phyloP scores from a whole-genome alignment of 2,329 filamentous ascomycete species.

The Neopestalotiopsis sp. region DNA sequence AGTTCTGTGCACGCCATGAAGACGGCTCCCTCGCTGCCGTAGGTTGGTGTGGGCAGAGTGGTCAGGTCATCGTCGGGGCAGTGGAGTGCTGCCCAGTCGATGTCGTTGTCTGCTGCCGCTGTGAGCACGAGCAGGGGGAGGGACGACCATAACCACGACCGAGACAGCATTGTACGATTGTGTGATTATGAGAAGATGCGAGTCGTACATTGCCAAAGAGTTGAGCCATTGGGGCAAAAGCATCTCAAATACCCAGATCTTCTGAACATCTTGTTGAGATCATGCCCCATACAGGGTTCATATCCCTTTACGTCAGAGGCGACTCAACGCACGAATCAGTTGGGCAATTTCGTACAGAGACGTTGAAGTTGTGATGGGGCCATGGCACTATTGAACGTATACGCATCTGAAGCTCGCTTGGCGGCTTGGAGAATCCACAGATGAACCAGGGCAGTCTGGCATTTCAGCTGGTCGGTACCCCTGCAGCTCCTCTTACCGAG shows the following conservation, averaged over 20 bases:
- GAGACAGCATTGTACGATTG: neutral
- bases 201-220: neutral
- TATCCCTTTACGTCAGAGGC: neutral
- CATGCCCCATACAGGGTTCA: neutral
- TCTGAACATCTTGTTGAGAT: neutral
- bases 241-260: no score
- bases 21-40: conserved; percentile 26
- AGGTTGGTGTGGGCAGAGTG: conserved; percentile 23
- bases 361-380: neutral
- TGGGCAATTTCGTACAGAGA: neutral
- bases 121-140: neutral
- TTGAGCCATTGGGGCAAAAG: neutral
- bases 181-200: no score
- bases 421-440: neutral
- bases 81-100: conserved; percentile 18
- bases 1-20: conserved; percentile 32
- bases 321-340: neutral
- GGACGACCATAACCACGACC: neutral
- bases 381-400: neutral
- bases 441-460: conserved; percentile 25
- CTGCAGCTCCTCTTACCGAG: neutral
- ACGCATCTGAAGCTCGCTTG: neutral
- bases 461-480: neutral
- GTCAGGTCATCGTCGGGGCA: conserved; percentile 2
- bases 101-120: neutral